Percentiles rank a stretch among this genome's conserved stretches.
Evolutionary conservation across 495 filamentous ascomycete species (phyloP).

Genomic region (Durotheca rogersii): DNA sequence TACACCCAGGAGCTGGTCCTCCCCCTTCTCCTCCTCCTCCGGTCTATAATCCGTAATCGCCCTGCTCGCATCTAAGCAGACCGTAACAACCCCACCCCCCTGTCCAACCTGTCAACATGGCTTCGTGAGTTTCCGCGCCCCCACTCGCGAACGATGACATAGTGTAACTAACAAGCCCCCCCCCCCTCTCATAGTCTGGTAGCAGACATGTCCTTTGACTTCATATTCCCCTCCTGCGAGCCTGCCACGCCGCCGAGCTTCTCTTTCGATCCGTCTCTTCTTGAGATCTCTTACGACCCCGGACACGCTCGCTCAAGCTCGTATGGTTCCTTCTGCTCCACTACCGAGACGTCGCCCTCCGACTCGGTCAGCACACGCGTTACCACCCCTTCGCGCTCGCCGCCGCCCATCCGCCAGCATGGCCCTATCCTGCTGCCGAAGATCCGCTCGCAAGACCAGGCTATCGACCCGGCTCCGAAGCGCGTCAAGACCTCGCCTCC

Average conservation of each 20-base stretch:
- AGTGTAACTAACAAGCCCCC: conserved; percentile 28
- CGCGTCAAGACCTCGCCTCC: conserved; percentile 41
- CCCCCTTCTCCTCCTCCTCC: conserved; percentile 20
- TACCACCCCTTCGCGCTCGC: conserved; percentile 65
- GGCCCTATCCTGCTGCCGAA: conserved; percentile 83
- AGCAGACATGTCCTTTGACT: conserved; percentile 56
- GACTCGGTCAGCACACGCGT: conserved; percentile 65
- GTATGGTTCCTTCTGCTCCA: conserved; percentile 56
- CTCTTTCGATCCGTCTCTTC: conserved; percentile 55
- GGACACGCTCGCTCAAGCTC: conserved; percentile 55
- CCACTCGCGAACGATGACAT: background rate
- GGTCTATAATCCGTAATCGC: conserved; percentile 43
- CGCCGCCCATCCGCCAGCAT: conserved; percentile 74
- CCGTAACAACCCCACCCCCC: conserved; percentile 36
- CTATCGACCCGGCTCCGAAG: conserved; percentile 52
- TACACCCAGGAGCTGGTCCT: conserved; percentile 30
- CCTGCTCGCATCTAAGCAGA: conserved; percentile 37
- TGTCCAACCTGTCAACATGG: conserved; percentile 46
- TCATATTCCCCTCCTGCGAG: conserved; percentile 50
- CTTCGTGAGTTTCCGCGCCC: conserved; percentile 45
- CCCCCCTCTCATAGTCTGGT: conserved; percentile 41
- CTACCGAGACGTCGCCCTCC: conserved; percentile 74
- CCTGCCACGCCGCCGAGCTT: conserved; percentile 52
- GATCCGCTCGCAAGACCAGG: conserved; percentile 82
- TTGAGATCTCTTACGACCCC: conserved; percentile 49